These are phyloP conservation scores for Penicillium concentricum DNA, from an alignment of 2,329 filamentous ascomycete genomes.

Conservation along the genomic window DNA sequence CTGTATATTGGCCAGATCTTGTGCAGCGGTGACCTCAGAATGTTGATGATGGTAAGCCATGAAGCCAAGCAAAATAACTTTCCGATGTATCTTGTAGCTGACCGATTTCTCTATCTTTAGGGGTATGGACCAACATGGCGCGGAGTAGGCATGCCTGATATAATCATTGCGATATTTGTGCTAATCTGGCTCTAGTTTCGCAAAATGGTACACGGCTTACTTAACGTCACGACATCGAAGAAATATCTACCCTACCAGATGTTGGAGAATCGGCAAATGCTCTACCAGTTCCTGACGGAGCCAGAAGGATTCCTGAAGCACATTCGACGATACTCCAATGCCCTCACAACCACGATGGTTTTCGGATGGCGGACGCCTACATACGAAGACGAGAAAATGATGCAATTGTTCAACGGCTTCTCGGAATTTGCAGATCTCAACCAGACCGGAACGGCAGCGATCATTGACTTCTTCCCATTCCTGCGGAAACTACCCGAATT, in stretches of 20 bases:
- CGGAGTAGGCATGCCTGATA: constrained; percentile 4
- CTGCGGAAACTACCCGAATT: constrained; percentile 48
- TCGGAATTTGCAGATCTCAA: constrained; percentile 45
- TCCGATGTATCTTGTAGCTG: background rate
- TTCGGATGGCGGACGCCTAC: constrained; percentile 48
- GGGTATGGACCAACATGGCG: constrained; percentile 31
- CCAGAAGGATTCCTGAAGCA: constrained; percentile 30
- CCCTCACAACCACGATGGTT: constrained; percentile 51
- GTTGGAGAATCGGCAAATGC: constrained; percentile 57
- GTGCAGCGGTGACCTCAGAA: constrained; percentile 27
- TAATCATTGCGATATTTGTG: background rate
- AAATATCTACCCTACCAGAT: constrained; percentile 57
- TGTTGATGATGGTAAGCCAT: constrained; percentile 33
- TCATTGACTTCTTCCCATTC: constrained; percentile 50
- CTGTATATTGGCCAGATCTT: constrained; percentile 47
- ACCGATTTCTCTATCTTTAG: constrained; percentile 3
- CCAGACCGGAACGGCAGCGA: constrained; percentile 42
- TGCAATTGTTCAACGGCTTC: constrained; percentile 46
- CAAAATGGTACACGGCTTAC: constrained; percentile 45
- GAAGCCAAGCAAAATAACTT: too few species aligned
- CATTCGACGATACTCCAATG: constrained; percentile 45
- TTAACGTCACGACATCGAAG: constrained; percentile 49
- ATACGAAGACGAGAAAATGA: constrained; percentile 44
- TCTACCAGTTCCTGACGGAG: constrained; percentile 45
- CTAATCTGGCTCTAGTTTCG: constrained; percentile 20